These are phyloP conservation scores for Sergeia podlipaevii DNA, from an alignment of 208 protist genomes.

Conservation along the genomic window DNA sequence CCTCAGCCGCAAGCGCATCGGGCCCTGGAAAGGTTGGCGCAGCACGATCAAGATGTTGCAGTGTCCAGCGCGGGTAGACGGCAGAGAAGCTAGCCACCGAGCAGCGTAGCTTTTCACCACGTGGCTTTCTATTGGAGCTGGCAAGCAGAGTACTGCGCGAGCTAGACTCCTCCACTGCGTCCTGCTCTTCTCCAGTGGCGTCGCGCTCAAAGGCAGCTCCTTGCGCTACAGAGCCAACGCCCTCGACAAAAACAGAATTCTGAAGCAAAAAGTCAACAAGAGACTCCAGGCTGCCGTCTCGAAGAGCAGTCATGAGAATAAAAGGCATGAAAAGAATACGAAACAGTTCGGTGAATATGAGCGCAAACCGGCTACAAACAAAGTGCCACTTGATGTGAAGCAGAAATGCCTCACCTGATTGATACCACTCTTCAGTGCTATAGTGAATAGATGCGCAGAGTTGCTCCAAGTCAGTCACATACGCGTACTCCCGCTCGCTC, in stretches of 20 bases:
- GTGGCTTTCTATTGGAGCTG: neutral
- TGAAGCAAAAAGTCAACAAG: constrained; percentile 40
- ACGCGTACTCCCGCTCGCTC: constrained; percentile 70
- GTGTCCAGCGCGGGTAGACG: constrained; percentile 43
- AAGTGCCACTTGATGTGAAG: constrained; percentile 45
- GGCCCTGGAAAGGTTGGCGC: too few relatives aligned
- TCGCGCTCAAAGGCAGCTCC: constrained; percentile 28
- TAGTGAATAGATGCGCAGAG: constrained; percentile 52
- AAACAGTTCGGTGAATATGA: constrained; percentile 40
- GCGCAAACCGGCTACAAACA: constrained; percentile 39
- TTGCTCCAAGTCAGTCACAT: constrained; percentile 37
- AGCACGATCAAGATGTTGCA: constrained; percentile 15
- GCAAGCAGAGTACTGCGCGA: neutral
- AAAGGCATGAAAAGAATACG: constrained; percentile 33
- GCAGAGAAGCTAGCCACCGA: constrained; percentile 49
- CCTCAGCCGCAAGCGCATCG: too few relatives aligned
- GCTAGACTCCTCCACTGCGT: constrained; percentile 16
- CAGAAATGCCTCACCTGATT: constrained; percentile 58
- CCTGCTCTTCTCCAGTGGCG: neutral
- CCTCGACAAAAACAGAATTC: constrained; percentile 58
- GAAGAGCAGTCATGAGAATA: constrained; percentile 44
- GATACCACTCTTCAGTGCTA: constrained; percentile 45
- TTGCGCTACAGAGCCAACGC: constrained; percentile 62
- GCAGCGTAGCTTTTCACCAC: constrained; percentile 17
- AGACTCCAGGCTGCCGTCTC: constrained; percentile 49